phyloP scores from a whole-genome alignment of 176 grass and related monocot genomes.

The Microstegium vimineum region DNA sequence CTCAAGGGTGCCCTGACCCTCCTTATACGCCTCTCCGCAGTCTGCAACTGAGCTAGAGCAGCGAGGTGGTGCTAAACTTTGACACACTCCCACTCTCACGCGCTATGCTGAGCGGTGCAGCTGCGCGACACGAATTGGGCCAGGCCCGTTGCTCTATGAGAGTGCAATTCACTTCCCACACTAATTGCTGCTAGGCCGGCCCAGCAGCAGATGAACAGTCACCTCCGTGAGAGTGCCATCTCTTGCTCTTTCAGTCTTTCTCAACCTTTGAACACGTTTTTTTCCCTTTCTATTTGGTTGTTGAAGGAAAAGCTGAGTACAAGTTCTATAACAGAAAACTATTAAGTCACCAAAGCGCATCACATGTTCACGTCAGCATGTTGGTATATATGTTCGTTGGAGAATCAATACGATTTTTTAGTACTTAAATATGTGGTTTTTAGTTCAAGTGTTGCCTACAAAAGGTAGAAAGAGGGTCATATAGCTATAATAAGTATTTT shows the following conservation, averaged over 20 bases:
- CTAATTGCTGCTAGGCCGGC: background rate
- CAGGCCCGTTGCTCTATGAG: background rate
- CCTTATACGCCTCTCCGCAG: background rate
- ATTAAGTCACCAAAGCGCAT: background rate
- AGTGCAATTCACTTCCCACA: too few species aligned
- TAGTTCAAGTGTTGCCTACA: background rate
- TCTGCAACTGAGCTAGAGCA: rapidly evolving
- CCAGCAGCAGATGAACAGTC: background rate
- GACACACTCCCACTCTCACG: too few species aligned
- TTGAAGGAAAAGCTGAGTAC: background rate
- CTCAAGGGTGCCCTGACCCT: rapidly evolving
- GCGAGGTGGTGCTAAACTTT: conserved; percentile 42
- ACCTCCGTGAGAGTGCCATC: too few species aligned
- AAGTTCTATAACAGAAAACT: too few species aligned
- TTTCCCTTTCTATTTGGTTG: background rate
- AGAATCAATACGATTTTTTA: background rate
- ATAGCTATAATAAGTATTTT: background rate
- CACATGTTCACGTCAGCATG: background rate
- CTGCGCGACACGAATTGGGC: background rate
- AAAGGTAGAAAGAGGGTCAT: background rate
- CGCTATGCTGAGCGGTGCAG: background rate
- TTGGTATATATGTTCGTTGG: background rate
- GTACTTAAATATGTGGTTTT: background rate
- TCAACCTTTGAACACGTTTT: too few species aligned
- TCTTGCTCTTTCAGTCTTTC: rapidly evolving